Conservation (phyloP, 2,329 filamentous ascomycete species). For the Ascochyta rabiei region DNA sequence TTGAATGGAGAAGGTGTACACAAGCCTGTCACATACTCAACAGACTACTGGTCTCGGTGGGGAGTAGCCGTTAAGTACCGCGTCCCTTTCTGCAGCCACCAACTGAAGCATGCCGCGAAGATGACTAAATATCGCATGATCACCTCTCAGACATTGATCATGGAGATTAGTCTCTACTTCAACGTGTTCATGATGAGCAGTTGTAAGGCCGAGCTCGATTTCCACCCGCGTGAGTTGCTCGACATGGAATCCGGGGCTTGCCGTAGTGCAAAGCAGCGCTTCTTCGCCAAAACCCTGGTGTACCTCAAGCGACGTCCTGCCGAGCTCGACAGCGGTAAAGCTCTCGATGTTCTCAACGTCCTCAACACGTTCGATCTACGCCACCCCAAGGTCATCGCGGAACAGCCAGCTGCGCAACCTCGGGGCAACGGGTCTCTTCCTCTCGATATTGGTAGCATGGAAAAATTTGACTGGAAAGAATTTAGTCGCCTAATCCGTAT, state of each 20-base stretch:
- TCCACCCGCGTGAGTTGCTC: conserved; percentile 6
- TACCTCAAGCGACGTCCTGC: conserved; percentile 8
- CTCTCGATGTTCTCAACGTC: background rate
- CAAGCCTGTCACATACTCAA: conserved; percentile 14
- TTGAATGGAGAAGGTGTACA: background rate
- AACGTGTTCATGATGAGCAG: conserved; percentile 8
- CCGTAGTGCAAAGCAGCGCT: background rate
- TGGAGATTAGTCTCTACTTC: conserved; percentile 12
- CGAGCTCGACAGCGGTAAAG: conserved; percentile 8
- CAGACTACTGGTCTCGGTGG: conserved; percentile 15
- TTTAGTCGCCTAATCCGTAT: conserved; percentile 15
- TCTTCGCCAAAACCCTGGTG: background rate
- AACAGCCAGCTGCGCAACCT: background rate
- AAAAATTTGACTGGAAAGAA: conserved; percentile 14
- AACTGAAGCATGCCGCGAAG: conserved; percentile 10
- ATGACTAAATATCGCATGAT: conserved; percentile 11
- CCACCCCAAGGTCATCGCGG: conserved; percentile 10
- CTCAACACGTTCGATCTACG: conserved; percentile 6
- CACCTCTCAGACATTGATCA: conserved; percentile 16
- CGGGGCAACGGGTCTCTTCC: conserved; percentile 3
- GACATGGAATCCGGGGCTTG: background rate
- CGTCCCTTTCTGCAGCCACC: conserved; percentile 18
- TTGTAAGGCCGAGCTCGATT: conserved; percentile 8
- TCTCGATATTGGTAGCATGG: conserved; percentile 3
- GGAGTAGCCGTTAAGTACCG: conserved; percentile 12